Conservation (phyloP, 352 stramenopile species). For the Globisporangium yorkense region DNA sequence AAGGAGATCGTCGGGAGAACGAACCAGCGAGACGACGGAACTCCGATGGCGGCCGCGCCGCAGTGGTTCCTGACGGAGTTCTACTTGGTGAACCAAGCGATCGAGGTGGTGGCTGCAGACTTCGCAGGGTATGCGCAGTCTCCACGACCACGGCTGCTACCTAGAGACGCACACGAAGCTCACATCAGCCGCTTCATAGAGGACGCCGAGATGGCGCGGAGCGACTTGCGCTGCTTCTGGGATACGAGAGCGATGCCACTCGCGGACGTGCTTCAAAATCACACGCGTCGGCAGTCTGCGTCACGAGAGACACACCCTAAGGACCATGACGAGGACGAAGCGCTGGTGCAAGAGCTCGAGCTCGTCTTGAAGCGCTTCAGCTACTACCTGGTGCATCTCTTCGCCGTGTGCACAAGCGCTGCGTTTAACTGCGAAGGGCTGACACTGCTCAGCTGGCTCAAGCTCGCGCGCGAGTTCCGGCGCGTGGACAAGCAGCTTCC, state of each 20-base stretch:
- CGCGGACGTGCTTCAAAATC: not conserved
- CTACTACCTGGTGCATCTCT: conserved; percentile 36
- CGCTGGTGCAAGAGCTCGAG: conserved; percentile 21
- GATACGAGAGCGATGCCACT: not conserved
- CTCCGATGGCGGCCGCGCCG: not conserved
- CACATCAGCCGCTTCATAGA: not conserved
- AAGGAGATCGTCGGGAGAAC: not conserved
- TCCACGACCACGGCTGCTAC: not conserved
- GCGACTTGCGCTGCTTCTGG: conserved; percentile 9
- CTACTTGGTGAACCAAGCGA: conserved; percentile 30
- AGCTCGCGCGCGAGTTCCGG: conserved; percentile 26
- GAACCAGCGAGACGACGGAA: not conserved
- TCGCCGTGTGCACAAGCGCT: conserved; percentile 25
- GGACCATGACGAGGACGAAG: not conserved
- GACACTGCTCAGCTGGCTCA: conserved; percentile 19
- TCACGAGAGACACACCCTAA: not conserved
- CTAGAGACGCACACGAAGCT: not conserved
- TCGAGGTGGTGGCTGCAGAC: conserved; percentile 10
- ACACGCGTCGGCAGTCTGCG: not conserved
- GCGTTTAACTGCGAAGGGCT: conserved; percentile 21
- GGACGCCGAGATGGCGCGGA: not conserved
- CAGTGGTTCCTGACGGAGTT: conserved; percentile 39
- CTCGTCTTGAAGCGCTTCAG: conserved; percentile 35
- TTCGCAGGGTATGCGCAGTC: conserved; percentile 1
- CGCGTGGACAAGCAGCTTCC: conserved; percentile 25